Evolutionary conservation across 805 yeast species (phyloP).

Genomic region (Debaryomyces castellii): DNA sequence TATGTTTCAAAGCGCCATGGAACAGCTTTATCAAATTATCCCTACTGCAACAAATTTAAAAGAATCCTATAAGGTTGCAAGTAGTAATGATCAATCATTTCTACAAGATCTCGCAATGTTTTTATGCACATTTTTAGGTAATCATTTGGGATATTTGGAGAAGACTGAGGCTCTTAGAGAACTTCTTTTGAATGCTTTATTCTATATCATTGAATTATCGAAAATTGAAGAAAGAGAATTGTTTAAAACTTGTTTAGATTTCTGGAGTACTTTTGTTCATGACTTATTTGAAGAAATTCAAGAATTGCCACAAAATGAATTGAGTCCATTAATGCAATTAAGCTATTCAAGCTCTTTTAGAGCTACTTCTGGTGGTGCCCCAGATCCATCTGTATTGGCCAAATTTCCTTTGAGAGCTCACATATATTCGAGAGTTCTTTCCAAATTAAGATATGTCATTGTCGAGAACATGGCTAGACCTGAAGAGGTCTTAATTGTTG

Average conservation of each 20-base stretch:
- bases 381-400: slow-evolving; percentile 76
- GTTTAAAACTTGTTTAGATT: slow-evolving; percentile 92
- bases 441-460: slow-evolving; percentile 85
- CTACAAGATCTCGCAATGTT: slow-evolving; percentile 94
- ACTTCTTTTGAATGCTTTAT: slow-evolving; percentile 68
- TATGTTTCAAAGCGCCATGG: slow-evolving; percentile 73
- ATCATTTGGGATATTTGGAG: slow-evolving; percentile 70
- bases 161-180: slow-evolving; percentile 54
- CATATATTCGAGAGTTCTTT: slow-evolving; percentile 71
- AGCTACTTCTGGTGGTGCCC: slow-evolving; percentile 70
- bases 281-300: slow-evolving; percentile 85
- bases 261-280: slow-evolving; percentile 86
- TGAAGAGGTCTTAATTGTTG: slow-evolving; percentile 94
- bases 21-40: slow-evolving; percentile 63
- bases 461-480: slow-evolving; percentile 98
- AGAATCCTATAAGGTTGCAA: slow-evolving; percentile 69
- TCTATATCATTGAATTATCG: slow-evolving; percentile 79
- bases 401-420: slow-evolving; percentile 84
- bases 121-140: slow-evolving; percentile 76
- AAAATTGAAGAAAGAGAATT: slow-evolving; percentile 93
- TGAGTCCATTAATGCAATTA: slow-evolving; percentile 76
- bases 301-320: slow-evolving; percentile 66
- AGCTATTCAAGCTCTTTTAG: slow-evolving; percentile 41
- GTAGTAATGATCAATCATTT: slow-evolving; percentile 85
- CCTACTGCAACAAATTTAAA: slow-evolving; percentile 74